A percentile compares a stretch with the other conserved stretches of the same genome.
Evolutionary conservation across 768 basidiomycete species (phyloP).

Genomic region (Pseudohyphozyma bogoriensis): DNA sequence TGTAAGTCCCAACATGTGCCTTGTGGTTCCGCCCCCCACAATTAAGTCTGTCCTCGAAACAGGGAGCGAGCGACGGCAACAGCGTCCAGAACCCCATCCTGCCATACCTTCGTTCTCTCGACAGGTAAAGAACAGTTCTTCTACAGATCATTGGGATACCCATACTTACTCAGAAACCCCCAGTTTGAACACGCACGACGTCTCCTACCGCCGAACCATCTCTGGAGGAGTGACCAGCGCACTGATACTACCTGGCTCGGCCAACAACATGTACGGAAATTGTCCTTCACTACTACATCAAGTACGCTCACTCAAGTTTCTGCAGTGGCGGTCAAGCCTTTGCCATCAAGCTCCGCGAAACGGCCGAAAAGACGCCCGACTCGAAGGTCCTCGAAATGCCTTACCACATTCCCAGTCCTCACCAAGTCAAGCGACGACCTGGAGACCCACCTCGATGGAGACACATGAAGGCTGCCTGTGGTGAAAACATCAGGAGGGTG

Average conservation of each 20-base stretch:
- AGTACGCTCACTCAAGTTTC: constrained; percentile 3
- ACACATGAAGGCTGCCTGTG: constrained; percentile 45
- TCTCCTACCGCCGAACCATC: constrained; percentile 58
- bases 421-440: not conserved
- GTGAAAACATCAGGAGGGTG: constrained; percentile 32
- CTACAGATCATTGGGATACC: no score
- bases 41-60: no score
- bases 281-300: constrained; percentile 21
- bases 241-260: constrained; percentile 65
- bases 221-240: constrained; percentile 81
- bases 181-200: constrained; percentile 77
- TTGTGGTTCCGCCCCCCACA: no score
- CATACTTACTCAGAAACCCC: no score
- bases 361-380: constrained; percentile 55
- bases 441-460: constrained; percentile 1
- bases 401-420: constrained; percentile 44
- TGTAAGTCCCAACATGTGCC: no score
- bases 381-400: constrained; percentile 68
- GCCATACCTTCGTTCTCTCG: constrained; percentile 65
- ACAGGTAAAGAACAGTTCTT: no score
- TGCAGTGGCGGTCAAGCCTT: constrained; percentile 74
- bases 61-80: constrained; percentile 51
- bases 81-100: constrained; percentile 38
- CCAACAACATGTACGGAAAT: constrained; percentile 16
- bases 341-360: constrained; percentile 63